Base-by-base conservation (phyloP, 441 rosid species). In the Euphorbia celastroides region DNA sequence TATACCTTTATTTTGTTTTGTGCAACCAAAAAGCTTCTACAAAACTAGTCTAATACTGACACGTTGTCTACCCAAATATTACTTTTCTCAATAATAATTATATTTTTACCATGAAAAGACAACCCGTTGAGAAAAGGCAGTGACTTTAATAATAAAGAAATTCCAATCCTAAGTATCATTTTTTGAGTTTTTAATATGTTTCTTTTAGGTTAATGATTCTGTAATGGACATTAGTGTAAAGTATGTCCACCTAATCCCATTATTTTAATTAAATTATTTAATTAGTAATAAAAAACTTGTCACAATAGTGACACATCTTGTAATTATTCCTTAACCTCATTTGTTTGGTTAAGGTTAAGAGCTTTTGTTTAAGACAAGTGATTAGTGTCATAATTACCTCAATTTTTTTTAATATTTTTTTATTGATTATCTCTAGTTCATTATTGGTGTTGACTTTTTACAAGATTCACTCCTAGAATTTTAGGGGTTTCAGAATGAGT, bases 231-330 rank as follows among this genome's bases (percentile, higher is more conserved):
- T 28, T 30, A 25, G 28, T 48, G 58, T 46, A 64, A 64, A 30
- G 44, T 48, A 27, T 5, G 6, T 32, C 58, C 22, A 64, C 67
- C 67, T 64, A 64, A 50, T 44, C 34, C 52, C 44, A n/a, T 46
- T 7, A 2, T 10, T 10, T 60, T 34, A 34, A 34, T 4, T 34
- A 34, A n/a, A 12, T 8, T 20, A 5, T 60, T 60, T 13, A 13
- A 20, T 34, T 60, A n/a, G n/a, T 12, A 48, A 48, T 17, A 16
- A 48, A n/a, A 0, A 17, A 48, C 19, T 34, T 60, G 9, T 63
- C 36, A 63, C 26, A 48, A 46, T 46, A 63, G 44, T 46, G 57
- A 63, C 41, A 60, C 20, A 46, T 13, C 42, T 63, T 17, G n/a
- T n/a, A n/a, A 17, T 41, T 41, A 28, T 28, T 27, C 57, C 41